A percentile compares a stretch with the other conserved stretches of the same genome.
phyloP scores from a whole-genome alignment of 1,284 basidiomycete species.

The Exobasidium rhododendri region DNA sequence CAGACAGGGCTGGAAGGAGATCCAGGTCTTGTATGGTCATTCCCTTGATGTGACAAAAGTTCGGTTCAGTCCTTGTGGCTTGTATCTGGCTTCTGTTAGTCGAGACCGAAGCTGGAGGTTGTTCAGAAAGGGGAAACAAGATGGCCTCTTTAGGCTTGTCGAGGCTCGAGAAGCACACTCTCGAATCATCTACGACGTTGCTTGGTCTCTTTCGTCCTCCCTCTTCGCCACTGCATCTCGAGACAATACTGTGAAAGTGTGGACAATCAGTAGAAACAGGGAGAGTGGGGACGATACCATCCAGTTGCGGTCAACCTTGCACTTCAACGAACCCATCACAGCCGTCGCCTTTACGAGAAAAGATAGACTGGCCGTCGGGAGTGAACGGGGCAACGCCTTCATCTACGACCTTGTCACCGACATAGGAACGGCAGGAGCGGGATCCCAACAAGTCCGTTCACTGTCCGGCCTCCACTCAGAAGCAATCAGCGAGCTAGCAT shows the following conservation, averaged over 20 bases:
- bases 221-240: constrained; percentile 88
- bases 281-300: constrained; percentile 24
- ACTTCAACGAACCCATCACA: constrained; percentile 31
- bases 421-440: background rate
- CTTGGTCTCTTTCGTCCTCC: constrained; percentile 71
- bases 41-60: constrained; percentile 83
- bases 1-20: constrained; percentile 59
- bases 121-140: constrained; percentile 57
- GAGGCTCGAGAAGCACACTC: constrained; percentile 46
- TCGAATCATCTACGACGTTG: constrained; percentile 92
- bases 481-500: constrained; percentile 42
- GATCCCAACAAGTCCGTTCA: constrained; percentile 11
- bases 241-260: constrained; percentile 60
- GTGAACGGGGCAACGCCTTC: constrained; percentile 87
- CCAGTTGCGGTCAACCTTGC: constrained; percentile 23
- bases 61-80: constrained; percentile 79
- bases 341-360: constrained; percentile 29
- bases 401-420: constrained; percentile 59
- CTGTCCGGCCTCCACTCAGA: constrained; percentile 36
- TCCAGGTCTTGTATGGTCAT: constrained; percentile 75
- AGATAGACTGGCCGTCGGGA: constrained; percentile 73
- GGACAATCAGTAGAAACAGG: background rate
- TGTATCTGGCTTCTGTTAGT: constrained; percentile 74
- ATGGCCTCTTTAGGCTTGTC: background rate
- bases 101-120: constrained; percentile 89